Conservation (phyloP, 148 eudicot genomes). For the Vaccinium darrowii region DNA sequence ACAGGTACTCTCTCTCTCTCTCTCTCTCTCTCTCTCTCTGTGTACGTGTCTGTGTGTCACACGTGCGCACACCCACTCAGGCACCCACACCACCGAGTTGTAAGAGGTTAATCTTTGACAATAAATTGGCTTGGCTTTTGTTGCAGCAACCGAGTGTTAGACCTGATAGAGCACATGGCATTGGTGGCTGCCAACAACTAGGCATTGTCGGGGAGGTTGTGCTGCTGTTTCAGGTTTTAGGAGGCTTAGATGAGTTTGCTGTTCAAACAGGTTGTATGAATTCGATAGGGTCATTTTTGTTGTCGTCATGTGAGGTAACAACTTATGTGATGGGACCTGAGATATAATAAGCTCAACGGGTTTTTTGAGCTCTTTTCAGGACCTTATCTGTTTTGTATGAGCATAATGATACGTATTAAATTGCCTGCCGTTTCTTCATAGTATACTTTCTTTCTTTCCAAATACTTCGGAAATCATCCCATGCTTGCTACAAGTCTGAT, state of each 20-base stretch:
- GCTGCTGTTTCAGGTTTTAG: neutral
- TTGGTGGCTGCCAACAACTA: conserved; percentile 63
- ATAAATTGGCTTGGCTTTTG: neutral
- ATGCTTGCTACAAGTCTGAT: neutral
- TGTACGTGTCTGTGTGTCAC: too few relatives aligned
- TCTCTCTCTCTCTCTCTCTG: too few relatives aligned
- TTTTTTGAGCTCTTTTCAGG: neutral
- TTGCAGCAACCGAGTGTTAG: conserved; percentile 81
- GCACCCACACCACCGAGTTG: neutral
- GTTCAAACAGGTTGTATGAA: neutral
- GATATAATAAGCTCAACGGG: neutral
- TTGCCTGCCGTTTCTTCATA: neutral
- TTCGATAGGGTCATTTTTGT: neutral
- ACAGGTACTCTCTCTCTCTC: conserved; percentile 53
- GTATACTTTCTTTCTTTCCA: neutral
- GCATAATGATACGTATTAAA: neutral
- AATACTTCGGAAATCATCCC: neutral
- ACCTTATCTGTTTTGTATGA: neutral
- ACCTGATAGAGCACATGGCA: conserved; percentile 91
- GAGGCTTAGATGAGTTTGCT: conserved; percentile 1
- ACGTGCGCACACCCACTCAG: neutral
- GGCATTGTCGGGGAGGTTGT: too few relatives aligned
- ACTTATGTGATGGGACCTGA: neutral
- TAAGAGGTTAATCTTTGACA: neutral
- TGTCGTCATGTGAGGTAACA: neutral